Evolutionary conservation across 805 yeast genomes (phyloP), one percentile per base, ranked within the genome.

Genomic region (Metschnikowia continentalis): DNA sequence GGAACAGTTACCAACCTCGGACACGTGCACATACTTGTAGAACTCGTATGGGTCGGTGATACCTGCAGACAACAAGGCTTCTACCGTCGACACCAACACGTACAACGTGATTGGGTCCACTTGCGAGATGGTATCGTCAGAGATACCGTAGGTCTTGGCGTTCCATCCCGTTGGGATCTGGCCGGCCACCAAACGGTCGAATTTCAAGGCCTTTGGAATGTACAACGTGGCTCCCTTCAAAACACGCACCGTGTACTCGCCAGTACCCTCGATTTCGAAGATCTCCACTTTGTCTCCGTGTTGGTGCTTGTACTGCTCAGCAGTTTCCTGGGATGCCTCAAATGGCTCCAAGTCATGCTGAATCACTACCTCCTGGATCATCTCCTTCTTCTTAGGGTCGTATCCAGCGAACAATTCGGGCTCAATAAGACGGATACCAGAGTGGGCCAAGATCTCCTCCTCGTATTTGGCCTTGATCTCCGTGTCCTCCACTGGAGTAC

Each of bases 151-250:
- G 51, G 86, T 83, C 67, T 82, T 84, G 47, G 99, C 97, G 68
- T 90, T 78, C 99, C 99, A 94, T 66, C 99, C 99, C 42, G 96
- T 85, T 65, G 99, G 99, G 60, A 94, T 86, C 79, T 94, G 99
- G 68, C 92, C 95, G 49, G 92, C 91, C 50, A 81, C 88, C 69
- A 86, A 72, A 72, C 94, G 80, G 72, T 86, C 90, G 61, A 79
- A 81, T 68, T 76, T 74, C 62, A 82, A 77, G 13, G 92, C 92
- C 78, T 94, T 94, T 70, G 99, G 99, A 72, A 94, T 82, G 70
- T 74, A 83, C 61, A 94, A 80, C 43, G 85, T 81, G 48, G 99
- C 96, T 64, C 99, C 99, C 83, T 90, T 90, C 71, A 92, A 77
- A 69, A 94, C 78, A 58, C 81, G 83, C 53, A 94, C 97, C 44